Conservation (phyloP, 257 asterid species). For the Misopates orontium region DNA sequence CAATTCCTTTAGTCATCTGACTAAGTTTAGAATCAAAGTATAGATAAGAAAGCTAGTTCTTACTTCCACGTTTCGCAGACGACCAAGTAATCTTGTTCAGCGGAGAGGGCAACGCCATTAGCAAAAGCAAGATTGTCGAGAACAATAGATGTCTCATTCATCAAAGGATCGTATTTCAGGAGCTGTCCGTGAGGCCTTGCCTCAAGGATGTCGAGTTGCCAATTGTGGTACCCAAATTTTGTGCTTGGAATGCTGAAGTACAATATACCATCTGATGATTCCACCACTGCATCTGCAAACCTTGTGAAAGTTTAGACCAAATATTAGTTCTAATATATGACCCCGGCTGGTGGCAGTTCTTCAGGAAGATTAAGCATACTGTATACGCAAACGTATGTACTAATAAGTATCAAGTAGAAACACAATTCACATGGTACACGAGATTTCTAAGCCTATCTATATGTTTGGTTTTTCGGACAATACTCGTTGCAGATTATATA, state of each 20-base stretch:
- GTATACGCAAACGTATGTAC: too few relatives aligned
- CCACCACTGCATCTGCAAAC: slow-evolving; percentile 69
- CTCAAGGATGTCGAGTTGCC: slow-evolving; percentile 61
- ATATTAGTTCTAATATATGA: too few relatives aligned
- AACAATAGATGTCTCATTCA: slow-evolving; percentile 41
- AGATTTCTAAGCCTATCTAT: too few relatives aligned
- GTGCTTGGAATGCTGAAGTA: slow-evolving; percentile 66
- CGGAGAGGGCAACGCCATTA: slow-evolving; percentile 66
- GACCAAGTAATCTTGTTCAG: slow-evolving; percentile 51
- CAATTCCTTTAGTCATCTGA: too few relatives aligned
- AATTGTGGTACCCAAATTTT: slow-evolving; percentile 40
- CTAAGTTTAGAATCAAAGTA: not conserved
- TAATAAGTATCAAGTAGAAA: too few relatives aligned
- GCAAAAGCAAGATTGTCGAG: slow-evolving; percentile 55
- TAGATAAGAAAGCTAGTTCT: slow-evolving; percentile 2
- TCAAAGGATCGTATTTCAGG: slow-evolving; percentile 47
- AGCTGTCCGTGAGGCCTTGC: slow-evolving; percentile 62
- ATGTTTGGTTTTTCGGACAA: too few relatives aligned
- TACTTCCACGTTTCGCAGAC: slow-evolving; percentile 78
- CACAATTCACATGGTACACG: too few relatives aligned
- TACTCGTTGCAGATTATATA: too few relatives aligned
- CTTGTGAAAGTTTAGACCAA: slow-evolving; percentile 33
- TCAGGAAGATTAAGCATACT: too few relatives aligned
- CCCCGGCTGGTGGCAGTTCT: too few relatives aligned
- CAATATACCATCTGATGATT: slow-evolving; percentile 58